A percentile compares a stretch with the other conserved stretches of the same genome.
phyloP scores from a whole-genome alignment of 805 yeast genomes.

The Ogataea corticis region DNA sequence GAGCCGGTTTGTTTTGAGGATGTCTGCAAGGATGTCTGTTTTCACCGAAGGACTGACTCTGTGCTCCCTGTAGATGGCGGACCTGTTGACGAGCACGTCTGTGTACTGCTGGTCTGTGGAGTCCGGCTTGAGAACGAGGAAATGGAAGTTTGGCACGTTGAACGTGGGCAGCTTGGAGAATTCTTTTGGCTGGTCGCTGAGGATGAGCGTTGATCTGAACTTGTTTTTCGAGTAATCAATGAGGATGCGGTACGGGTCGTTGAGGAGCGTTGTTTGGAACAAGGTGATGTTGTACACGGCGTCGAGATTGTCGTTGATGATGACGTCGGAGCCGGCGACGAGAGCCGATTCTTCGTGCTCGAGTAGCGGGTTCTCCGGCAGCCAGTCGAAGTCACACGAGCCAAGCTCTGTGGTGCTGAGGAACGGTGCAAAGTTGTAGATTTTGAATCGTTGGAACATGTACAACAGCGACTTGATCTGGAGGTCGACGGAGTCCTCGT shows the following conservation, averaged over 20 bases:
- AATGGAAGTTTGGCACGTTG: conserved; percentile 32
- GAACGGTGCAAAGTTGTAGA: conserved; percentile 46
- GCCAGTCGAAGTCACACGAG: conserved; percentile 25
- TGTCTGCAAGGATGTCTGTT: conserved; percentile 40
- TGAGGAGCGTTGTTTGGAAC: conserved; percentile 43
- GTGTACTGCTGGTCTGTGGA: conserved; percentile 47
- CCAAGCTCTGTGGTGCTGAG: conserved; percentile 34
- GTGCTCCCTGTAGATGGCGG: conserved; percentile 62
- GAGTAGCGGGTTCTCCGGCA: conserved; percentile 5
- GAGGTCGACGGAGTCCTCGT: conserved; percentile 59
- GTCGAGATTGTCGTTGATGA: conserved; percentile 48
- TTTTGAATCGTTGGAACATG: conserved; percentile 52
- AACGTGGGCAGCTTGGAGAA: conserved; percentile 31
- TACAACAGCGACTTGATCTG: conserved; percentile 61
- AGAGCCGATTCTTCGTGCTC: conserved; percentile 7
- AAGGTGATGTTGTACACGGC: conserved; percentile 48
- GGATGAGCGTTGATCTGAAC: conserved; percentile 59
- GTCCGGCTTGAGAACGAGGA: conserved; percentile 42
- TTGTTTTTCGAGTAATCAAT: conserved; percentile 68
- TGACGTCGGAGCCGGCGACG: conserved; percentile 13
- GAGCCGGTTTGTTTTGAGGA: conserved; percentile 22
- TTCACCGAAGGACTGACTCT: conserved; percentile 40
- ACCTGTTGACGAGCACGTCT: conserved; percentile 41
- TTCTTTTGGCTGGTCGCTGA: conserved; percentile 50
- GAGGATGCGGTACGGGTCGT: conserved; percentile 64